Base-by-base conservation (phyloP, 148 eudicot genomes). In the Rhododendron vialii region DNA sequence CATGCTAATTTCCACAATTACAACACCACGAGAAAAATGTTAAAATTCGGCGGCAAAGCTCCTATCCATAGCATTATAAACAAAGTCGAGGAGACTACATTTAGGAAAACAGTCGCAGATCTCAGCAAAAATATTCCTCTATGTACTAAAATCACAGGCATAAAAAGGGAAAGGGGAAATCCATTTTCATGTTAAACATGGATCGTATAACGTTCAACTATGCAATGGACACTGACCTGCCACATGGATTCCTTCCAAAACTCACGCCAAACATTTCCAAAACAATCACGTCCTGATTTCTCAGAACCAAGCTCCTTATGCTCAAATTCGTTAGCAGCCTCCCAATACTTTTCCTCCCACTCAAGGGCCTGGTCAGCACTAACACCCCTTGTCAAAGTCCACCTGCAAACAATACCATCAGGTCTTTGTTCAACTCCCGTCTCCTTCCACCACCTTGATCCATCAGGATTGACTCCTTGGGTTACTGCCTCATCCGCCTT, bases 281-380 rank as follows among this genome's bases (percentile, higher is more conserved):
- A 65, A 81, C 97, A 93, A 90, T 96, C 98, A 71, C 98, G 96
- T 59, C 99, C 99, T 61, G 98, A 96, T 91, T 96, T 96, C 89
- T 95, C 99, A 3, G 99, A 96, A 36, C 98, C 98, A 85, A 94
- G 97, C 87, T 95, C 99, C 89, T 94, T 96, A 83, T 91, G 90
- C 15, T 89, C 96, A 84, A 88, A 87, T 81, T 94, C 90, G 84
- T 94, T 92, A n/a, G 98, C 95, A n/a, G 99, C 98, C 90, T 96
- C 99, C 99, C 99, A 96, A 80, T 94, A 95, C 85, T 96, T 96
- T 50, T 95, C 94, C 89, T 96, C 98, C 98, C 98, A 96, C 88
- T 96, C 99, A 73, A 96, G 86, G 45, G 87, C 86, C 79, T 91
- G 91, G 86, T 95, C 96, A 85, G 96, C 94, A 86, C 91, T 93